Base-by-base conservation (phyloP, 768 basidiomycete species). In the Phlebiopsis flavidoalba region DNA sequence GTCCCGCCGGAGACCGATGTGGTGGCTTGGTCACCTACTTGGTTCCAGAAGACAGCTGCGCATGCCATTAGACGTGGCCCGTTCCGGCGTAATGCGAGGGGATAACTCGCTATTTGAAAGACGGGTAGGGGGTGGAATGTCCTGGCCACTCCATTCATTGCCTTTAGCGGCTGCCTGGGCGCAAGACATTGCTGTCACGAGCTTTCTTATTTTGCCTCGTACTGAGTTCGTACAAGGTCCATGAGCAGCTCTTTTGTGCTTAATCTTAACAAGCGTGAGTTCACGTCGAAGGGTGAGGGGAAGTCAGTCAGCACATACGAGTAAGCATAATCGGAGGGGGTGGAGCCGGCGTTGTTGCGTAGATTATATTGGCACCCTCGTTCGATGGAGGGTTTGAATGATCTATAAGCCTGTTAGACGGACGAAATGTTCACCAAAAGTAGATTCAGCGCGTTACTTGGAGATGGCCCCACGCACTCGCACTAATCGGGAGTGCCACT, bases 271-370 rank as follows among this genome's bases (percentile, higher is more conserved):
- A 19, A 45, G 11, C 50, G 40, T 56, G 47, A 65, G 56, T 59
- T 15, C 45, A 65, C 64, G 47, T 55, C 19, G 59, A 56, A 14
- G 17, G 58, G 17, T 17, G 35, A 21, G 46, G 43, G 12, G 50
- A 58, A 51, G 57, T 19, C 12, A 43, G 14, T 58, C 46, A 58
- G 49, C 37, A 80, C 88, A 61, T 69, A 91, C 84, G 90, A 91
- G 71, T 92, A 97, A 15, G 95, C 93, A 72, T 95, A 97, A 74
- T 98, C 95, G 0, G 88, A 87, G 10, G 95, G 88, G 10, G 91
- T 92, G 71, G 94, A 97, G 0, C 94, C 94, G 63, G 92, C 86
- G 61, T 94, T 93, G 71, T 98, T 98, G 64, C 88, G 83, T 21
- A 87, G 87, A 26, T 83, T 77, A 71, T 85, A 92, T 67, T 88